Evolutionary conservation across 306 rosid species (phyloP).

Genomic region (Quercus glauca): DNA sequence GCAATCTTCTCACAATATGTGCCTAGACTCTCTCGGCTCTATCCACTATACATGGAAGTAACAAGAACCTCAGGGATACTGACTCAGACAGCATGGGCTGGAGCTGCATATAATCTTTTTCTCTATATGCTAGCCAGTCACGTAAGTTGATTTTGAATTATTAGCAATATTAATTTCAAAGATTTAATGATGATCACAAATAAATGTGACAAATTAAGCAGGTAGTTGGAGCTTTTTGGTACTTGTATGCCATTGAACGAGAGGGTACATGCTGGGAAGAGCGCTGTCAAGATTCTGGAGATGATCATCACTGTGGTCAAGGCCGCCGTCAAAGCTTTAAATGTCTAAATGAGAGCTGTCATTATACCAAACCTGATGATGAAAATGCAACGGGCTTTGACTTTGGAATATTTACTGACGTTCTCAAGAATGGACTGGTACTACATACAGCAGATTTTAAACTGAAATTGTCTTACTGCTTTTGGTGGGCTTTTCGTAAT

Average conservation of each 20-base stretch:
- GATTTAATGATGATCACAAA: background rate
- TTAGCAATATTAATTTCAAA: no score
- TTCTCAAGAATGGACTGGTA: slow-evolving; percentile 41
- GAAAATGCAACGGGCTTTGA: slow-evolving; percentile 27
- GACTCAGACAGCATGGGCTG: slow-evolving; percentile 88
- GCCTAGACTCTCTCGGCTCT: slow-evolving; percentile 62
- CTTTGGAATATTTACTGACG: slow-evolving; percentile 68
- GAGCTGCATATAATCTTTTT: slow-evolving; percentile 82
- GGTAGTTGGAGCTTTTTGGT: slow-evolving; percentile 91
- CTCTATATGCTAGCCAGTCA: slow-evolving; percentile 89
- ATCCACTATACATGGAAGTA: slow-evolving; percentile 65
- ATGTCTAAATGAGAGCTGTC: slow-evolving; percentile 28
- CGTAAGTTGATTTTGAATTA: slow-evolving; percentile 40
- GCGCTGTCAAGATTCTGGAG: background rate
- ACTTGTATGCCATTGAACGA: slow-evolving; percentile 61
- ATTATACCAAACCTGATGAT: slow-evolving; percentile 21
- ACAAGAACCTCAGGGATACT: slow-evolving; percentile 74
- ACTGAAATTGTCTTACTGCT: slow-evolving; percentile 63
- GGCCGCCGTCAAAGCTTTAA: fast-evolving
- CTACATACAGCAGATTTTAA: slow-evolving; percentile 28
- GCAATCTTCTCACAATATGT: slow-evolving; percentile 49
- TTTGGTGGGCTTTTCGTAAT: slow-evolving; percentile 94
- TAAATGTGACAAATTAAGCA: slow-evolving; percentile 33
- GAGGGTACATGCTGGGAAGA: slow-evolving; percentile 53
- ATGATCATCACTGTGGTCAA: no score